Evolutionary conservation across 2,329 filamentous ascomycete species (phyloP).

Genomic region (Didymella glomerata): DNA sequence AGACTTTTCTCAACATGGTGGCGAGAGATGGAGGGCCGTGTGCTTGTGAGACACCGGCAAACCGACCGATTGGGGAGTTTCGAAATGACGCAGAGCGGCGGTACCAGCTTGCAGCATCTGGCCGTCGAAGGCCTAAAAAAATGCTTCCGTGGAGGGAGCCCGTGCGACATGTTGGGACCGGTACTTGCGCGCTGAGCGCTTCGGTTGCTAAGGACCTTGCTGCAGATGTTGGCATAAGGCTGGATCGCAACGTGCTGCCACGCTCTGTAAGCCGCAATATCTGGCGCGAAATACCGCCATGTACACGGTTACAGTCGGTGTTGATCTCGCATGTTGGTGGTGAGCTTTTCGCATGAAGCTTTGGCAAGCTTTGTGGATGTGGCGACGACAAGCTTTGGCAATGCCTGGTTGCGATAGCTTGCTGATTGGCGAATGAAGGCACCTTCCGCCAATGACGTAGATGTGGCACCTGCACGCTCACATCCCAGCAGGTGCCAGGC

Average conservation of each 20-base stretch:
- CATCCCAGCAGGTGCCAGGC: not conserved
- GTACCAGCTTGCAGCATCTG: not conserved
- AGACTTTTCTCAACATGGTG: not conserved
- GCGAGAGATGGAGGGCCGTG: not conserved
- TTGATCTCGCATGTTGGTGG: not conserved
- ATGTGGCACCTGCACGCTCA: not conserved
- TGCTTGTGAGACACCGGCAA: not conserved
- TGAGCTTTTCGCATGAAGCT: slow-evolving; percentile 3
- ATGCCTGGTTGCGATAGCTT: not conserved
- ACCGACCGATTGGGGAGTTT: not conserved
- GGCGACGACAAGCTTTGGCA: slow-evolving; percentile 12
- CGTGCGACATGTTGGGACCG: slow-evolving; percentile 1
- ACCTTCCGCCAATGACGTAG: not conserved
- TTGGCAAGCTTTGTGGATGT: slow-evolving; percentile 13
- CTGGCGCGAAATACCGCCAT: not conserved
- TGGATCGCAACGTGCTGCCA: slow-evolving; percentile 1
- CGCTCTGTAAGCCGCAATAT: not conserved
- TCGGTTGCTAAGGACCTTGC: not conserved
- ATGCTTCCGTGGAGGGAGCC: not conserved
- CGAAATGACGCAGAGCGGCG: slow-evolving; percentile 9
- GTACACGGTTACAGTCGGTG: not conserved
- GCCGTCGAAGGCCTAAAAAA: not conserved
- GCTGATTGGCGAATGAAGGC: not conserved
- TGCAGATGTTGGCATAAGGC: slow-evolving; percentile 4
- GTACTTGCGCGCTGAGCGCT: not conserved